Conservation (phyloP, 257 asterid genomes). For the Solanum sejunctum region DNA sequence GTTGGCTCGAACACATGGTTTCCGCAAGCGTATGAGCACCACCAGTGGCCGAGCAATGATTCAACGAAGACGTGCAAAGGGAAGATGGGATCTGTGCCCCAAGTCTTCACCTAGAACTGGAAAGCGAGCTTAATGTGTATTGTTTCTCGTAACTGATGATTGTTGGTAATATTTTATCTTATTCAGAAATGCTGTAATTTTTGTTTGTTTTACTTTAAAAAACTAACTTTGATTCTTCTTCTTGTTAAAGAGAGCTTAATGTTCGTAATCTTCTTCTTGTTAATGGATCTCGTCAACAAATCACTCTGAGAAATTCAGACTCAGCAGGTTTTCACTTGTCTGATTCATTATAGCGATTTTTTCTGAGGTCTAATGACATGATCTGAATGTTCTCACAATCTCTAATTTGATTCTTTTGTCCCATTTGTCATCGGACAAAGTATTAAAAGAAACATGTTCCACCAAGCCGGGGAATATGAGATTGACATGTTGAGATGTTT, state of each 20-base stretch:
- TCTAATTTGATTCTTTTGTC: not conserved
- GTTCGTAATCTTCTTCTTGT: not conserved
- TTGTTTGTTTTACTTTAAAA: not conserved
- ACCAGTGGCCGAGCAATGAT: constrained; percentile 66
- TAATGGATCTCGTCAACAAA: not conserved
- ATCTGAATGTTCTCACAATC: not conserved
- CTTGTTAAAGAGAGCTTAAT: no score
- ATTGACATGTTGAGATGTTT: not conserved
- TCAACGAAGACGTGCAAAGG: constrained; percentile 82
- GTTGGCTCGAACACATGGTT: constrained; percentile 90
- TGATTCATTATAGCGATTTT: not conserved
- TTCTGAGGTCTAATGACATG: not conserved
- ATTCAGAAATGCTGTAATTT: not conserved
- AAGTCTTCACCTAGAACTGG: constrained; percentile 76
- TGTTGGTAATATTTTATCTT: not conserved
- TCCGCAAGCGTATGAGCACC: constrained; percentile 87
- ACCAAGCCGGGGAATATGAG: not conserved
- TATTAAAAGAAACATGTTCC: not conserved
- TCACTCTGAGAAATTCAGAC: not conserved
- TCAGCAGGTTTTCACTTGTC: not conserved
- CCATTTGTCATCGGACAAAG: not conserved
- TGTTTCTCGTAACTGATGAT: not conserved
- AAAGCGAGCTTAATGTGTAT: constrained; percentile 34
- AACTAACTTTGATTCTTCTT: not conserved
- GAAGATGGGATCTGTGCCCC: constrained; percentile 73